Base-by-base conservation (phyloP, 768 basidiomycete genomes). In the Lentinus brumalis region DNA sequence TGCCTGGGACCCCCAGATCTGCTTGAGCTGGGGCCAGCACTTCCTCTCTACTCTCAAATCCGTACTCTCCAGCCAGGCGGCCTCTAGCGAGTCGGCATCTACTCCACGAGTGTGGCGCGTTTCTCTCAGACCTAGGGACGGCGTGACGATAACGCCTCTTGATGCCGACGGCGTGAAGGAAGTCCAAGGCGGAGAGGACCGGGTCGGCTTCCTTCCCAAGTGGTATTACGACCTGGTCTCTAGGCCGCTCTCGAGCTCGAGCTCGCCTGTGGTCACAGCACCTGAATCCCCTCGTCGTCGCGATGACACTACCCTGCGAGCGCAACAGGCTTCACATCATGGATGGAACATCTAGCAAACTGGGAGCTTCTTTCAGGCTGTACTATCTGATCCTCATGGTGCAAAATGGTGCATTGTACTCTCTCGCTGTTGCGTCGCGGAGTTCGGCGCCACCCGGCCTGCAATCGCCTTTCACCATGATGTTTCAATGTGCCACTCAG, bases 1-100 rank as follows among this genome's bases (percentile, higher is more conserved):
- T 39, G 85, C 83, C 31, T 96, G 94, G 94, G 85, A 94, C 66
- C 88, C 94, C 2, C 74, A 80, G 12, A 69, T 86, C 56, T 92
- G 89, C 70, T 77, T 96, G 10, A 80, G 83, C 44, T 95, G 91
- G 85, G 92, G 86, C n/a, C 74, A 85, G 42, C 70, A 67, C 15
- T 84, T 92, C 63, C 67, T 96, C 50, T 67, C 73, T 6, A 87
- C 84, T 69, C 67, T 96, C 15, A 72, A 69, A 31, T 57, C 57
- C 41, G 50, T 62, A 10, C 53, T 69, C 21, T 14, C 21, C 4
- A 15, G 45, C 8, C 30, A 56, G 11, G 39, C 32, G 61, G 74
- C 76, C 67, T n/a, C 59, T 59, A 59, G 57, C 63, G 59, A 67
- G 59, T 47, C 69, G 50, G 72, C 15, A 16, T 5, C 12, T 15